These are phyloP conservation scores for Solanum pimpinellifolium DNA, from an alignment of 257 asterid species.

Conservation along the genomic window DNA sequence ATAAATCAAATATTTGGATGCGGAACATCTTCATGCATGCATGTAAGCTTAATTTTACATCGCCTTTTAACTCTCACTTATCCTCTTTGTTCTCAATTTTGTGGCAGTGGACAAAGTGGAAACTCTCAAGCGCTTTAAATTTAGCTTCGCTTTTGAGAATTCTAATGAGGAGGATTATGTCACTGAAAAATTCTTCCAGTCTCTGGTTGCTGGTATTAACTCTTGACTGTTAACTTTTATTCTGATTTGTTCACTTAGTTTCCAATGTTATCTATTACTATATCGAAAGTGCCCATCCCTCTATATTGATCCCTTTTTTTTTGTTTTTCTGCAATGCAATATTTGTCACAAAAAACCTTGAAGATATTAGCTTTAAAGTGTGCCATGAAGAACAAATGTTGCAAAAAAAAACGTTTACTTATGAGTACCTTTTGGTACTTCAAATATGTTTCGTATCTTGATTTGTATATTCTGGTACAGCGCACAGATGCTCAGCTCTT, in stretches of 20 bases:
- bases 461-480: neutral
- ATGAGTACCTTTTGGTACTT: neutral
- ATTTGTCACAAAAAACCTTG: neutral
- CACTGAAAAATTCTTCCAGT: conserved; percentile 89
- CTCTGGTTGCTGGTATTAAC: conserved; percentile 84
- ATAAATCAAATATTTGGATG: neutral
- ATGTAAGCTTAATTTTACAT: neutral
- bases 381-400: neutral
- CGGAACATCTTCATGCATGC: neutral
- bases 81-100: conserved; percentile 1
- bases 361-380: neutral
- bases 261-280: neutral
- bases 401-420: neutral
- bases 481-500: neutral
- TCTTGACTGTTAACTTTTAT: neutral
- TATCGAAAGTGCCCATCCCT: neutral
- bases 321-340: neutral
- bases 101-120: conserved; percentile 85
- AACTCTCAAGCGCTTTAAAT: conserved; percentile 62
- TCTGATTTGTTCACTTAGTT: neutral
- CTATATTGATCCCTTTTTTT: neutral
- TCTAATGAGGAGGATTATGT: conserved; percentile 98
- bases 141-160: conserved; percentile 96
- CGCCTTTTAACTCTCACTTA: neutral
- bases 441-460: neutral